Base-by-base conservation (phyloP, 2,329 filamentous ascomycete genomes). In the Ascosphaera pollenicola region DNA sequence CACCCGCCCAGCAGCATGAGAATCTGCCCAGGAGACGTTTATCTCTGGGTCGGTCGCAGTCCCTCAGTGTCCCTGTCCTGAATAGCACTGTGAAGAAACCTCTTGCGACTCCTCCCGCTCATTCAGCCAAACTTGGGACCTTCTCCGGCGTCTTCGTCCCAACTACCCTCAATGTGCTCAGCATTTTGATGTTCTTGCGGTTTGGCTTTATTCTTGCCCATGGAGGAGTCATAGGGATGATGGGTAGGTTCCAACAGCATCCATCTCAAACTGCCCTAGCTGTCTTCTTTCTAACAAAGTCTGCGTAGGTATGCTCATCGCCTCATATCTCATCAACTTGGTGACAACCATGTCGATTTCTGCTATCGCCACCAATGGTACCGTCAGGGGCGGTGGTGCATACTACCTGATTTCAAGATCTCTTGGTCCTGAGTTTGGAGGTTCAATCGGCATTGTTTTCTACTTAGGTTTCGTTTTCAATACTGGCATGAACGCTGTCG, bases 391-490 rank as follows among this genome's bases (percentile, higher is more conserved):
- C 11, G 83, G 83, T 11, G 83, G 83, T 39, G 81, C 83, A 30
- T 92, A 92, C 53, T 92, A 87, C 49, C 63, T 92, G 41, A 91
- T 92, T 41, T 91, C 82, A 5, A 70, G 83, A 44, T 85, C 79
- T 35, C 61, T 92, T 3, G 83, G 83, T 0, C 82, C 83, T 5
- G 83, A 92, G 50, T 92, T 92, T 52, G 83, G 83, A 18, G 83
- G 83, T 13, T 83, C 80, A 1, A 91, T 92, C 45, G 83, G 83
- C 2, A 68, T 91, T 17, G 71, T 92, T 10, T 91, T 91, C 56
- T 92, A 89, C 53, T 64, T 91, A n/a, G 81, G 83, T n/a, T 80
- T 82, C 46, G 77, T 80, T 2, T 72, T 92, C 51, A 91, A 87
- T 52, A 84, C 82, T 1, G 79, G 79, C 30, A 71, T 92, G 66